These are phyloP conservation scores for Pythium biforme DNA, from an alignment of 352 stramenopile species.

Conservation along the genomic window DNA sequence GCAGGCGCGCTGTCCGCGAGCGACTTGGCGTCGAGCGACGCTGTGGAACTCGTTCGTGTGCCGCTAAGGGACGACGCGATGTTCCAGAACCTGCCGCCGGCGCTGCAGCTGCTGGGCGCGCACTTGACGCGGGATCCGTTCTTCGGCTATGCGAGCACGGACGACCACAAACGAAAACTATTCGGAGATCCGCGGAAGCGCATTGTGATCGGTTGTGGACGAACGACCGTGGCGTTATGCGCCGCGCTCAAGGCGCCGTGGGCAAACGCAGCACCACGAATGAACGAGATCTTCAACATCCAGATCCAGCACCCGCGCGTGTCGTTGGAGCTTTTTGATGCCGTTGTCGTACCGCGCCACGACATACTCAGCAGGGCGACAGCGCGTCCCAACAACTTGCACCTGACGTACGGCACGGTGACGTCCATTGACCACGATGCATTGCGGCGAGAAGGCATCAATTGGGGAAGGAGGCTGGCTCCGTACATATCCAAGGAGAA, in stretches of 20 bases:
- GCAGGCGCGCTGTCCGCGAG: neutral
- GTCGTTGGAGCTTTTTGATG: conserved; percentile 52
- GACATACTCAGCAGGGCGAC: conserved; percentile 33
- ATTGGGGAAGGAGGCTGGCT: conserved; percentile 19
- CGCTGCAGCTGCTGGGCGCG: conserved; percentile 40
- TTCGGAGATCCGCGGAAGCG: conserved; percentile 13
- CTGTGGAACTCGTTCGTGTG: conserved; percentile 35
- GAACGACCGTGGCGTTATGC: conserved; percentile 63
- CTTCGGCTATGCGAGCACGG: conserved; percentile 42
- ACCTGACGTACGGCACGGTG: conserved; percentile 57
- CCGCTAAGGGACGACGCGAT: conserved; percentile 26
- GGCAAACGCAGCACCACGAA: neutral
- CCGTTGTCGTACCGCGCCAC: conserved; percentile 57
- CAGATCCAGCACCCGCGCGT: conserved; percentile 78
- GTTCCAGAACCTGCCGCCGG: conserved; percentile 37
- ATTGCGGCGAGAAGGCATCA: conserved; percentile 9
- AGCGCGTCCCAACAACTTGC: conserved; percentile 29
- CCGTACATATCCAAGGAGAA: conserved; percentile 15
- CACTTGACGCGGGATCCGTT: conserved; percentile 37
- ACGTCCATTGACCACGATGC: conserved; percentile 16
- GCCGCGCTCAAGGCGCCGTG: conserved; percentile 43
- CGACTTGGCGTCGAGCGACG: neutral
- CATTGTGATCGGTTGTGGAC: conserved; percentile 69
- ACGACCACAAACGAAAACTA: conserved; percentile 3
- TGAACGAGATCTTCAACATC: conserved; percentile 51